Evolutionary conservation across 495 filamentous ascomycete genomes (phyloP).

Genomic region (Penicillium bialowiezense): DNA sequence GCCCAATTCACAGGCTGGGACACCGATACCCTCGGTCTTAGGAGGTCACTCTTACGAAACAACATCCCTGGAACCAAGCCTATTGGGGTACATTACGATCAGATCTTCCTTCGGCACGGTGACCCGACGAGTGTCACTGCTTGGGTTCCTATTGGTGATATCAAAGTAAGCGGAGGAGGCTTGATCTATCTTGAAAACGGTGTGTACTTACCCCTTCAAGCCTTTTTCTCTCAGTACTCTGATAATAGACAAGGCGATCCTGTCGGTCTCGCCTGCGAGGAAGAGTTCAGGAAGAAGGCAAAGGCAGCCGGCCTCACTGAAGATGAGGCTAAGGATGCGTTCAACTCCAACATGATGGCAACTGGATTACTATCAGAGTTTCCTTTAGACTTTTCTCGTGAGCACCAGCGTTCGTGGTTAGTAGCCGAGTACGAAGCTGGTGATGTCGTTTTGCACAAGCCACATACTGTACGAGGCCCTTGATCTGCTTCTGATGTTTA

Average conservation of each 20-base stretch:
- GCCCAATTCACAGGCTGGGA: slow-evolving; percentile 43
- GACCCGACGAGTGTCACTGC: slow-evolving; percentile 44
- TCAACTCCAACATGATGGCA: slow-evolving; percentile 43
- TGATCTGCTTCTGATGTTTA: background rate
- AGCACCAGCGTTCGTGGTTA: slow-evolving; percentile 15
- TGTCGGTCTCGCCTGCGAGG: slow-evolving; percentile 32
- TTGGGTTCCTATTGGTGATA: slow-evolving; percentile 50
- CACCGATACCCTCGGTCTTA: slow-evolving; percentile 31
- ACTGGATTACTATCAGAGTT: slow-evolving; percentile 22
- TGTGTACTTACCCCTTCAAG: background rate
- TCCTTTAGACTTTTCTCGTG: slow-evolving; percentile 22
- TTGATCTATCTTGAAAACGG: slow-evolving; percentile 46
- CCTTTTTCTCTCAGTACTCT: background rate
- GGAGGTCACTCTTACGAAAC: slow-evolving; percentile 42
- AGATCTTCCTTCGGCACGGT: slow-evolving; percentile 48
- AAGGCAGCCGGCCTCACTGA: slow-evolving; percentile 3
- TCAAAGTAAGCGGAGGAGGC: slow-evolving; percentile 41
- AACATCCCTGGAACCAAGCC: slow-evolving; percentile 48
- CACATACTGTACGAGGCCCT: slow-evolving; percentile 29
- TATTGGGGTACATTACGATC: slow-evolving; percentile 51
- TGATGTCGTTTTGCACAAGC: slow-evolving; percentile 55
- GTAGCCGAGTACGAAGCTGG: slow-evolving; percentile 46
- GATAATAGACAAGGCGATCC: background rate
- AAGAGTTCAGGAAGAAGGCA: slow-evolving; percentile 32
- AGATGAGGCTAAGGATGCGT: slow-evolving; percentile 24